Percentiles rank a stretch among this genome's conserved stretches.
These are phyloP conservation scores for Hyphodiscus hymeniophilus DNA, from an alignment of 495 filamentous ascomycete genomes.

Conservation along the genomic window DNA sequence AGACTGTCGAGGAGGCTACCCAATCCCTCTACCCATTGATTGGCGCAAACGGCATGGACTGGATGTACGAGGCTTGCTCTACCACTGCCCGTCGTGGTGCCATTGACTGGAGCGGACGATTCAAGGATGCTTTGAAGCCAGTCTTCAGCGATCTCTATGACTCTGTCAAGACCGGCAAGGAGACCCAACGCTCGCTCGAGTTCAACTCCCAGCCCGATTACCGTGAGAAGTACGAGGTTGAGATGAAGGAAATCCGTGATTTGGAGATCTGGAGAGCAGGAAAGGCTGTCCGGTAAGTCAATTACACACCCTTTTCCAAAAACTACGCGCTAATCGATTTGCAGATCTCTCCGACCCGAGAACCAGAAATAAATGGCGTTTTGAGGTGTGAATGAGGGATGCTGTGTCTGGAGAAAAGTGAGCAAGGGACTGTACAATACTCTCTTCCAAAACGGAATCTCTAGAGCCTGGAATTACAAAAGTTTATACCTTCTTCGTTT, in stretches of 20 bases:
- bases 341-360: constrained; percentile 76
- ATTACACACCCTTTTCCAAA: neutral
- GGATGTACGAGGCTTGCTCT: constrained; percentile 99
- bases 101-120: constrained; percentile 92
- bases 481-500: constrained; percentile 12
- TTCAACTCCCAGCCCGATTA: constrained; percentile 94
- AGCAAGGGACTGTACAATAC: constrained; percentile 23
- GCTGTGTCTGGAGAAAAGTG: constrained; percentile 12
- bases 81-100: constrained; percentile 96
- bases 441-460: constrained; percentile 14
- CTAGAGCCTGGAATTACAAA: constrained; percentile 22
- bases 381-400: neutral
- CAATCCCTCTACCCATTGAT: constrained; percentile 97
- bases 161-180: constrained; percentile 75
- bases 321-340: constrained; percentile 20
- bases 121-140: constrained; percentile 96
- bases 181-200: constrained; percentile 89
- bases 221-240: constrained; percentile 88
- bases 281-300: constrained; percentile 78
- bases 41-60: constrained; percentile 96
- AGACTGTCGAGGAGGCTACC: constrained; percentile 99
- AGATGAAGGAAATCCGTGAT: constrained; percentile 92
- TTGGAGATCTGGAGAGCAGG: constrained; percentile 98
- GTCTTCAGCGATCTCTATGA: constrained; percentile 96
- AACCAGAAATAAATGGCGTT: constrained; percentile 62